Conservation (phyloP, 192 early-diverging fungal genomes). For the Umbelopsis ramanniana region DNA sequence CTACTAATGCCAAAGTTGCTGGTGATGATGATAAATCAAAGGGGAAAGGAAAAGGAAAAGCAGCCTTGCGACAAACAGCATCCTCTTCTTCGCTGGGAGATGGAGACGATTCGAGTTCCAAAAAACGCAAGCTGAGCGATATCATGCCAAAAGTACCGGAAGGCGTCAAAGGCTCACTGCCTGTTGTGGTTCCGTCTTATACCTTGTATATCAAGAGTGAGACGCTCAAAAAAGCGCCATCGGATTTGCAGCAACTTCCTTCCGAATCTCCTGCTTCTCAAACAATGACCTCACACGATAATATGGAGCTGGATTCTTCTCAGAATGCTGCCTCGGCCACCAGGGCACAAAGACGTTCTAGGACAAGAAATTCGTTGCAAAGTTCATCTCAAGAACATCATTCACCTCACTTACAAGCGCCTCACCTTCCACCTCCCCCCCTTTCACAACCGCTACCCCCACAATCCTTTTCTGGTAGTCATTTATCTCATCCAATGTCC, state of each 20-base stretch:
- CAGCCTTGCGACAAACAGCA: neutral
- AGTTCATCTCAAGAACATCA: conserved; percentile 6
- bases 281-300: conserved; percentile 1
- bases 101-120: neutral
- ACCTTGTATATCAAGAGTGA: conserved; percentile 22
- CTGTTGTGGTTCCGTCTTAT: conserved; percentile 12
- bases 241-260: neutral
- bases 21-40: neutral
- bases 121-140: conserved; percentile 18
- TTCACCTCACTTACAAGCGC: neutral
- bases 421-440: neutral
- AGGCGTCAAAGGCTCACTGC: conserved; percentile 3
- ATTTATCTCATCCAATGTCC: conserved; percentile 7
- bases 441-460: neutral
- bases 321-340: neutral
- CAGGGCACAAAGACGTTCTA: neutral
- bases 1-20: neutral
- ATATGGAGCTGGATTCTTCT: conserved; percentile 6
- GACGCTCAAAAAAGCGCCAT: neutral
- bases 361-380: neutral
- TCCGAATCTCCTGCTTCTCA: neutral
- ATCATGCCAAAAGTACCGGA: conserved; percentile 2
- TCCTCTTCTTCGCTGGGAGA: conserved; percentile 7
- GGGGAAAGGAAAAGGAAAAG: neutral
- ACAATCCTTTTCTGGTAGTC: neutral